Evolutionary conservation across 2,329 filamentous ascomycete species (phyloP), one percentile per base, ranked within the genome.

Genomic region (Rhinocladiella similis): DNA sequence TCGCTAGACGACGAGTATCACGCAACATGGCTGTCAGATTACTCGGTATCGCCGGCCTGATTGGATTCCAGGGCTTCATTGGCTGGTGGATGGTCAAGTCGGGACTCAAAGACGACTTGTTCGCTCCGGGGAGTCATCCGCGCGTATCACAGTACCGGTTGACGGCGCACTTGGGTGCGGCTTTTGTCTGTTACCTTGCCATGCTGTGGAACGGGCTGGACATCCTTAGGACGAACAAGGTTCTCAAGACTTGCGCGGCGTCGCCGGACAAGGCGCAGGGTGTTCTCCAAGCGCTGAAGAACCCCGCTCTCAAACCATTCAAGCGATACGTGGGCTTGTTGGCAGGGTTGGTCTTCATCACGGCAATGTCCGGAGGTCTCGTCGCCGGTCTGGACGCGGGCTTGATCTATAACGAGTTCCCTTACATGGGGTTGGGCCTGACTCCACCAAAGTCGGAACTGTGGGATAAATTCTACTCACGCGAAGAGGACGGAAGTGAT

Each of bases 1-100:
- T 97, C 68, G 86, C 87, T 18, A 86, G 88, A 42, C 85, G 88
- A 63, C 84, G 85, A 60, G 92, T 97, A 45, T 89, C 90, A 20
- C 80, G 80, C 50, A 84, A 83, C 51, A 95, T 96, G 87, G 86
- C 91, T 14, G 72, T 80, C 65, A 87, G 89, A 61, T 80, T 99
- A 13, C 76, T 85, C 39, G 93, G 91, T 12, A 97, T 99, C 61
- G 90, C 90, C 42, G 84, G 82, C 47, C 80, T 97, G 66, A 97
- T 99, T 67, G 94, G 91, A 53, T 94, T 96, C 73, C 94, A 99
- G 73, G 94, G 94, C 43, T 84, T 94, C 68, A 87, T 99, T 62
- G 94, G 94, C 53, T 99, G 94, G 94, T 99, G 94, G 91, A 99
- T 99, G 94, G 94, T 99, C 66, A 95, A 95, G 75, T 95, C 90